Evolutionary conservation across 2,329 filamentous ascomycete genomes (phyloP).

Genomic region (Aschersonia sp.): DNA sequence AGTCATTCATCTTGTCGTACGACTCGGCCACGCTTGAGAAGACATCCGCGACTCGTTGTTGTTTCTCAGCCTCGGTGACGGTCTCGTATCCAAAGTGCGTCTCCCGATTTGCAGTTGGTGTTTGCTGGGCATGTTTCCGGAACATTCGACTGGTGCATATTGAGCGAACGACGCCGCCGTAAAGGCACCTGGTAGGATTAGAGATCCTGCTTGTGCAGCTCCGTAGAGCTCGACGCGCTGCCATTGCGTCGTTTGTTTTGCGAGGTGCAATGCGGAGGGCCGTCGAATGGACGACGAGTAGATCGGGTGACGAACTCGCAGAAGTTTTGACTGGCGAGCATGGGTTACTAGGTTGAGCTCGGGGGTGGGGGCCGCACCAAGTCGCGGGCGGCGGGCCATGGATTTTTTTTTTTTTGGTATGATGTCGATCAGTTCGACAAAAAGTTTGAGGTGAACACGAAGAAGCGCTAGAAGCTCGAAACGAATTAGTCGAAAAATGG

Average conservation of each 20-base stretch:
- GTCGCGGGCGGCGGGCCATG: too few species aligned
- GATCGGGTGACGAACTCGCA: too few species aligned
- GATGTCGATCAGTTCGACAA: too few species aligned
- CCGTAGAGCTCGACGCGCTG: constrained; percentile 14
- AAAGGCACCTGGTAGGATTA: constrained; percentile 6
- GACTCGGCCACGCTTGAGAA: constrained; percentile 90
- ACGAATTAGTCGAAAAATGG: too few species aligned
- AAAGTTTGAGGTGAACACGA: too few species aligned
- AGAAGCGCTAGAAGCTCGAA: too few species aligned
- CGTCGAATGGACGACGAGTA: neutral
- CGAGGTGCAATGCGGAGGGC: neutral
- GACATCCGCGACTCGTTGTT: constrained; percentile 59
- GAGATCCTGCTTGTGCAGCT: constrained; percentile 12
- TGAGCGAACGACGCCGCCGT: constrained; percentile 9
- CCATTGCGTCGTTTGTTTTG: constrained; percentile 9
- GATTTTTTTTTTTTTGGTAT: too few species aligned
- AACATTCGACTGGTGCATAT: constrained; percentile 15
- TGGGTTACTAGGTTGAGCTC: too few species aligned
- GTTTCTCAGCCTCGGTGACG: constrained; percentile 66
- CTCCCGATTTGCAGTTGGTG: constrained; percentile 32
- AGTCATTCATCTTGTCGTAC: constrained; percentile 97
- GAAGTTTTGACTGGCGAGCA: too few species aligned
- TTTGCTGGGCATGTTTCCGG: constrained; percentile 5
- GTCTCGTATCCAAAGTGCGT: constrained; percentile 91
- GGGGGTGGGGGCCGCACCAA: too few species aligned